Evolutionary conservation across 1,284 basidiomycete species (phyloP), one percentile per base, ranked within the genome.

Genomic region (Cerioporus squamosus): DNA sequence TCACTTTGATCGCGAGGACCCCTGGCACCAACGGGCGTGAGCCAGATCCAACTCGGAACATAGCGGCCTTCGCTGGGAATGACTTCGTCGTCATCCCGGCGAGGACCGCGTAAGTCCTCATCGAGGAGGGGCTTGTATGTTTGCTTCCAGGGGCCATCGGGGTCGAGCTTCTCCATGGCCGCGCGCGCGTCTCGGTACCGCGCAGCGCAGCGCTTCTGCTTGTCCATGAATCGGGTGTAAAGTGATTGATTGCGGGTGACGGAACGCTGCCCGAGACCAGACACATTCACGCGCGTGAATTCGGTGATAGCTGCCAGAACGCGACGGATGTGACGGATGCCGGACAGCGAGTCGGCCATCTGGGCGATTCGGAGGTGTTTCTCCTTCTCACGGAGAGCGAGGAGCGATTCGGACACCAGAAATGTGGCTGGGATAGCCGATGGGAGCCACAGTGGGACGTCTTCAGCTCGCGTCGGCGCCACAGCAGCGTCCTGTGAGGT

Each of bases 301-400:
- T 51, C 26, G 10, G 36, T 2, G 49, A 57, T 24, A 3, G 31
- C 33, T 33, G 61, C 23, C 48, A 58, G 43, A 55, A 68, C 64
- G 12, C 65, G 66, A 6, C 76, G 66, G 0, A 68, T 61, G 5
- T 57, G 60, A 1, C 72, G 68, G 14, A 75, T 53, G 5, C 69
- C 59, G 3, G 67, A 63, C 0, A 77, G 66, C 0, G 57, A 43
- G 5, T 66, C 67, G 6, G 60, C 50, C 1, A 67, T 68, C 49
- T 74, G 71, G 0, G 68, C 72, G 18, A 61, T 62, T 0, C 72
- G 67, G 18, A 57, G 55, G 6, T 31, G 49, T 3, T 4, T 5
- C 26, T 51, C 48, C 17, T 51, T 51, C n/a, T 9, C 20, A 23
- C 18, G 7, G 0, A 57, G 23, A 10, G 9, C 26, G 23, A 33